These are phyloP conservation scores for Venustampulla echinocandica DNA, from an alignment of 495 filamentous ascomycete species.

Conservation along the genomic window DNA sequence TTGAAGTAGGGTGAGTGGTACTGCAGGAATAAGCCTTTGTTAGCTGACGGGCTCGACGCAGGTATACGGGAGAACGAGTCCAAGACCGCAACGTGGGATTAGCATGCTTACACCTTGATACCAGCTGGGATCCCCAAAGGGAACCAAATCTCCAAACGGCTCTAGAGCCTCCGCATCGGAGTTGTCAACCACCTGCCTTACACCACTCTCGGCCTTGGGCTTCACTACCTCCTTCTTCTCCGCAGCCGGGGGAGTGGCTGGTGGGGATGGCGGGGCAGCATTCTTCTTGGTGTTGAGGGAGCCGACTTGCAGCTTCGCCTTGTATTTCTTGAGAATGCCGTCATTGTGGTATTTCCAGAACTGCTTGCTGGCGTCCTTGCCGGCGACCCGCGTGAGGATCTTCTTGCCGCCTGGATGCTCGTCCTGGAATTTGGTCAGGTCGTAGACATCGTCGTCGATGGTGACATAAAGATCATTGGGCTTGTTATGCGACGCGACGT, in stretches of 20 bases:
- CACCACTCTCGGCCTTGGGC: slow-evolving; percentile 42
- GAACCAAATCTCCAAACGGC: slow-evolving; percentile 76
- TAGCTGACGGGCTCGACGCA: slow-evolving; percentile 10
- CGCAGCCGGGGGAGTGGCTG: slow-evolving; percentile 45
- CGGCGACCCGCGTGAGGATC: slow-evolving; percentile 86
- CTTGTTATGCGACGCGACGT: slow-evolving; percentile 88
- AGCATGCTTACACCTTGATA: slow-evolving; percentile 73
- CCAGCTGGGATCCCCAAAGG: slow-evolving; percentile 89
- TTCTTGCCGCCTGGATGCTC: slow-evolving; percentile 97
- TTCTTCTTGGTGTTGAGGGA: slow-evolving; percentile 81
- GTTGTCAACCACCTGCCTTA: slow-evolving; percentile 32
- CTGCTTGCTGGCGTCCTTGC: slow-evolving; percentile 94
- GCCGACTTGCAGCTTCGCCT: slow-evolving; percentile 76
- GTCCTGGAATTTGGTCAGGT: slow-evolving; percentile 87
- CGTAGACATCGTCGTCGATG: slow-evolving; percentile 93
- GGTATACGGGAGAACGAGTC: no score
- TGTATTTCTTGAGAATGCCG: slow-evolving; percentile 91
- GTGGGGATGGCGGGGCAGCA: slow-evolving; percentile 41
- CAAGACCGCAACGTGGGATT: neutral
- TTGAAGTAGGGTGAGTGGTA: slow-evolving; percentile 96
- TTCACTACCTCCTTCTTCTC: slow-evolving; percentile 31
- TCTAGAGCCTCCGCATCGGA: slow-evolving; percentile 61
- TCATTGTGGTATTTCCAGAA: slow-evolving; percentile 99
- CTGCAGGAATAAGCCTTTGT: slow-evolving; percentile 37
- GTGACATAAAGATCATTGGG: slow-evolving; percentile 78